Evolutionary conservation across 176 grass and related monocot genomes (phyloP), one percentile per base, ranked within the genome.

Genomic region (Paspalum notatum): DNA sequence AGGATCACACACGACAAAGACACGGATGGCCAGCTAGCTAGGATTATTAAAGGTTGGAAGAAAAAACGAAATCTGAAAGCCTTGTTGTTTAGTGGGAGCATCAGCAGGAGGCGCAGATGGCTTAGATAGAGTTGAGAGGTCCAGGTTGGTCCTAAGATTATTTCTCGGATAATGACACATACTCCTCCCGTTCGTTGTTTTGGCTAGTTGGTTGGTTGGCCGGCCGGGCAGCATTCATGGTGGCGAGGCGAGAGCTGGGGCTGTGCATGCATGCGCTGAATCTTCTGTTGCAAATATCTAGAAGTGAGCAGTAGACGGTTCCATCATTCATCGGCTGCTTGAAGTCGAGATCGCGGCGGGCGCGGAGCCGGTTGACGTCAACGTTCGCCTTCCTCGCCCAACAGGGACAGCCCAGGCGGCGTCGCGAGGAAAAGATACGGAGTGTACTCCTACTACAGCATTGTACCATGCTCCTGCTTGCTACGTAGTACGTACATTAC

Each of bases 1-100:
- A 75, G 46, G 81, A 80, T 73, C 82, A 74, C 78, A 71, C 74
- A 87, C 80, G 85, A 90, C 81, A 87, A 84, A 85, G 84, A 57
- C 68, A 59, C 11, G 26, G 58, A 51, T 78, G 59, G 12, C 68
- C 84, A 24, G 24, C 21, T 56, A 20, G 64, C 15, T 25, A 32
- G 11, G 12, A 37, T 37, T 32, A 50, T 8, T 7, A 44, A 41
- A 46, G 42, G 24, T 6, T 8, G 14, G 14, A 16, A 22, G 6
- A 12, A 38, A 25, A 54, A 43, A 32, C 22, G 42, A 40, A 68
- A 84, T 24, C 32, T 71, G 45, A 25, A 41, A 46, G 4, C 20
- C n/a, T 66, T 78, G 66, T 58, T 72, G 80, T 72, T 77, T 80
- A 74, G 78, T 6, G 77, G 20, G 6, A 0, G 16, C 1, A 63